Base-by-base conservation (phyloP, 192 early-diverging fungal species). In the Coemansia sp. region DNA sequence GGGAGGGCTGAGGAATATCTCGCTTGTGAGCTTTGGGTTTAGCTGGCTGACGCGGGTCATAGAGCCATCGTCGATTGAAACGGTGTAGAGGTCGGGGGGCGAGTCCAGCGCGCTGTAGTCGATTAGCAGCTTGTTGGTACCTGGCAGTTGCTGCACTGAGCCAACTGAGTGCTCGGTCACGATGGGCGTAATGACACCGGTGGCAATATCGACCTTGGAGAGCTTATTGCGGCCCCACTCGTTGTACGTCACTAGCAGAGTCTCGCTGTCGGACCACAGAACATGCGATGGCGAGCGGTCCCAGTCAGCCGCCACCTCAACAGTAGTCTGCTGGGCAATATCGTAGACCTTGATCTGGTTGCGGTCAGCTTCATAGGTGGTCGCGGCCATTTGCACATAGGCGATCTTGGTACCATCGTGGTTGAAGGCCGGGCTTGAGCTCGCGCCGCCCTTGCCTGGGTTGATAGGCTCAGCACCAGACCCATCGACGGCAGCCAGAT, bases 301-400 rank as follows among this genome's bases (percentile, higher is more conserved):
- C 91, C 91, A 93, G 52, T 85, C 55, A 3, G 84, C 54, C 27
- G 87, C 87, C 51, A 92, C 70, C 9, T 74, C 63, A 1, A 67
- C 67, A 0, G 83, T 85, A 20, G 80, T 61, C 20, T 84, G 68
- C 0, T 79, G 79, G 1, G 43, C 41, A 15, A 80, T 73, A 63
- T 86, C 76, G 63, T 90, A 87, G 42, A 92, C 40, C 43, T 88
- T 75, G 24, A 95, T 88, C 16, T 86, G 84, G 76, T 93, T 93
- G 68, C 87, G 89, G 74, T 94, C 94, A 1, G 93, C 82, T 74
- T 95, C 93, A 71, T 95, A 92, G 42, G 89, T 71, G 3, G 90
- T 87, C 13, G 74, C 72, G 18, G 72, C 73, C 92, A 93, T 94
- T 82, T 95, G 91, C 49, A 95, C 69, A 65, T 90, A 95, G 12